Evolutionary conservation across 176 grass and related monocot genomes (phyloP), one percentile per base, ranked within the genome.

Genomic region (Paspalum vaginatum): DNA sequence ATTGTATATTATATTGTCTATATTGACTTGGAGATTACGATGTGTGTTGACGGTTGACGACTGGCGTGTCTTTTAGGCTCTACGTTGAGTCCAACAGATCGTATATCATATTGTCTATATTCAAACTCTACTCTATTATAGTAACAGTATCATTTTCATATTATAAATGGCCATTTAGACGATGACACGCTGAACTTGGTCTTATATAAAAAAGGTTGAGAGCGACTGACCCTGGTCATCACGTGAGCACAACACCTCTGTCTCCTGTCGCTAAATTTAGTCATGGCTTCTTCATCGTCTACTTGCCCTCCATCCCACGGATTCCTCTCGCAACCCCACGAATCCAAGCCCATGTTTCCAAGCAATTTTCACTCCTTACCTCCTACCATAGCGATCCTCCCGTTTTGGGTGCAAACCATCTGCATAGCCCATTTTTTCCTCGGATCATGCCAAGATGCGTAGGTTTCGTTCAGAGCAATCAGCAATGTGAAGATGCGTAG

Each of bases 301-400:
- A 20, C 1, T 12, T 63, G 55, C 62, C 76, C 54, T 68, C 53
- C 61, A 38, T 20, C 68, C 76, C 38, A 88, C 87, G 76, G 76
- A 13, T 88, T 84, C 48, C 13, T 26, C 87, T 84, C 81, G 20
- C 87, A 75, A 27, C 76, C 87, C 81, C 76, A 88, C 81, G 54
- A 88, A 88, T 68, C 22, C 38, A 68, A 68, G 61, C 49, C 81
- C 44, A 88, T 55, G 69, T 84, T 53, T 84, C 53, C 70, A 62
- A 68, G 75, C 69, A 80, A 39, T 88, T 72, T 65, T 68, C 60
- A 72, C 74, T 42, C 76, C 22, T 72, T 44, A 14, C 76, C 61
- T 61, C 61, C 62, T 25, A 71, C 59, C 76, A 75, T 75, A 69
- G 75, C 76, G 60, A 75, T 62, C 62, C 38, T 75, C 43, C 53